Evolutionary conservation across 2,329 filamentous ascomycete species (phyloP).

Genomic region (Didymosphaeria variabile): DNA sequence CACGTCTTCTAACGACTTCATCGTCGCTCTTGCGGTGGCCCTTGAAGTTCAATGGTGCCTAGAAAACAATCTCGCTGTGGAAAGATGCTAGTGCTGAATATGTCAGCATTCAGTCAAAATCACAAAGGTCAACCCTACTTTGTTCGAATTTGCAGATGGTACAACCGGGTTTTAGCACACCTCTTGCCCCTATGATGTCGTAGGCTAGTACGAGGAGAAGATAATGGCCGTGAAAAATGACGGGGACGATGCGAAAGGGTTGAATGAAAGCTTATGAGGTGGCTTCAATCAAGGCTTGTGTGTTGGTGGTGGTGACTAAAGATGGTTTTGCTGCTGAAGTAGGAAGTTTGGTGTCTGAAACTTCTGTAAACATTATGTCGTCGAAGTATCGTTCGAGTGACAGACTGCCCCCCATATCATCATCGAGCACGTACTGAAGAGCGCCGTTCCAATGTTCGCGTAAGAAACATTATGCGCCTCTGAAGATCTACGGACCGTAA

Average conservation of each 20-base stretch:
- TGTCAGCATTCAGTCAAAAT: too few species aligned
- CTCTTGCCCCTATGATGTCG: constrained; percentile 66
- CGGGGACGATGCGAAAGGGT: constrained; percentile 64
- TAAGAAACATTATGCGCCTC: not conserved
- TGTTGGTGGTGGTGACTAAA: constrained; percentile 58
- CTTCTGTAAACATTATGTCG: not conserved
- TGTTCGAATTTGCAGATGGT: constrained; percentile 39
- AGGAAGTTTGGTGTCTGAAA: not conserved
- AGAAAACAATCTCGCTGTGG: too few species aligned
- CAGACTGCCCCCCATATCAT: not conserved
- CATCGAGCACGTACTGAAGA: not conserved
- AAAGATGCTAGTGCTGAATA: too few species aligned
- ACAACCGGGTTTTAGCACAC: constrained; percentile 66
- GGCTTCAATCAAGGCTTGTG: constrained; percentile 60
- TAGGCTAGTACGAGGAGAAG: constrained; percentile 64
- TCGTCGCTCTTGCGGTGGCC: too few species aligned
- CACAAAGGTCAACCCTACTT: too few species aligned
- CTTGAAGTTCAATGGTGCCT: too few species aligned
- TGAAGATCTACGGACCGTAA: not conserved
- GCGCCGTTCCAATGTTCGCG: not conserved
- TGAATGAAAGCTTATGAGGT: constrained; percentile 66
- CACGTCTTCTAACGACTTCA: too few species aligned
- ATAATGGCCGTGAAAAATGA: constrained; percentile 65
- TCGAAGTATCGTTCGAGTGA: not conserved
- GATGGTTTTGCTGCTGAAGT: not conserved